A percentile compares a stretch with the other conserved stretches of the same genome.
phyloP scores from a whole-genome alignment of 495 filamentous ascomycete genomes.

The Neurospora hispaniola region DNA sequence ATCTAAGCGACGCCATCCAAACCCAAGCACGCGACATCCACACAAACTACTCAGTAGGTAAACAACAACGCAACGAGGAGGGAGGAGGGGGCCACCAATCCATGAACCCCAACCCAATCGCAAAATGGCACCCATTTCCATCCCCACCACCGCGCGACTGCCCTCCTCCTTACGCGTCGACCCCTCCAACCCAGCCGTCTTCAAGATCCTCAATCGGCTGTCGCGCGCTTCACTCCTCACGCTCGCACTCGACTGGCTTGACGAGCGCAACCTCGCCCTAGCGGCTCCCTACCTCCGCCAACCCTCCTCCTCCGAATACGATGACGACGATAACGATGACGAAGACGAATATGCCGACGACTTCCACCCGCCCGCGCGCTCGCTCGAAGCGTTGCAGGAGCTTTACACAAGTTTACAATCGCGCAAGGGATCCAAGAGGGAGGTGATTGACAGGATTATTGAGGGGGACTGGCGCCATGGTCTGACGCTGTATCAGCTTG shows the following conservation, averaged over 20 bases:
- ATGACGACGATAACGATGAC: constrained; percentile 29
- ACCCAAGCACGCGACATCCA: not conserved
- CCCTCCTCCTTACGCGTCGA: constrained; percentile 48
- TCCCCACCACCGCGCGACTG: constrained; percentile 36
- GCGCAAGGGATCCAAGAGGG: constrained; percentile 58
- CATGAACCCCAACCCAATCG: not conserved
- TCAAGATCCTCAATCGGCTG: constrained; percentile 55
- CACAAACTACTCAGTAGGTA: not conserved
- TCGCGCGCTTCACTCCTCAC: constrained; percentile 59
- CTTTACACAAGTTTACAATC: constrained; percentile 44
- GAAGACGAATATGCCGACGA: constrained; percentile 39
- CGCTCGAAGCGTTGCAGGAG: constrained; percentile 50
- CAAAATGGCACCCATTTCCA: constrained; percentile 32
- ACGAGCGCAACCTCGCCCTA: constrained; percentile 46
- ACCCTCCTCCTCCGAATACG: constrained; percentile 7
- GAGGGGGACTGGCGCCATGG: constrained; percentile 79
- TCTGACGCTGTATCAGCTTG: constrained; percentile 64
- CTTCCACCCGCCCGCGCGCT: constrained; percentile 51
- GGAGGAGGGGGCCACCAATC: not conserved
- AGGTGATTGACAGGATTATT: constrained; percentile 64
- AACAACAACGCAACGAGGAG: not conserved
- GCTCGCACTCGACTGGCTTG: constrained; percentile 64
- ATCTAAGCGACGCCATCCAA: not conserved
- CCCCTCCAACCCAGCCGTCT: constrained; percentile 49
- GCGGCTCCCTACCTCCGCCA: constrained; percentile 42